Base-by-base conservation (phyloP, 2,329 filamentous ascomycete genomes). In the Verticillium tricorpus region DNA sequence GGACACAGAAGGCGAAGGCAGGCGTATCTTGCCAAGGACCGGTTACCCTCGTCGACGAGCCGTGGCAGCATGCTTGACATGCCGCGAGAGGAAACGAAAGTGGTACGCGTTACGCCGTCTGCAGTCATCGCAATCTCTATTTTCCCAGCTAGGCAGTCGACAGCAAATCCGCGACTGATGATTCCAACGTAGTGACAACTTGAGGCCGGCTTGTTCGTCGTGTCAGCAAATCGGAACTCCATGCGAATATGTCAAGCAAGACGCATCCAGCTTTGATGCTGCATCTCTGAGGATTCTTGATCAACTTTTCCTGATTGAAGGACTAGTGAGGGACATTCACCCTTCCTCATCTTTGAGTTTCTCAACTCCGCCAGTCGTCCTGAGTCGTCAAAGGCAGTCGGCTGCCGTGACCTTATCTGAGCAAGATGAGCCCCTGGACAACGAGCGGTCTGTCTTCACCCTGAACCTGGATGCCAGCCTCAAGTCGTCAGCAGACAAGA, bases 61-160 rank as follows among this genome's bases (percentile, higher is more conserved):
- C 17, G 12, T 57, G 17, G 56, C 56, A 15, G 56, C 56, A n/a
- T 57, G 56, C 34, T 37, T 37, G 32, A 37, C n/a, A 34, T 57
- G 56, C n/a, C 56, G 56, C 56, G 56, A 57, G n/a, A 34, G 34
- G 34, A 57, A 57, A 35, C 17, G 56, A n/a, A 57, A 57, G 15
- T 57, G 56, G 39, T 45, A 45, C 17, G 39, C 39, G 2, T 35
- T 35, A 35, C 9, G 34, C 14, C 14, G 34, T 9, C 2, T 35
- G 14, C 4, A 35, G 34, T 14, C 34, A 14, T 35, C 9, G 14
- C 34, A 2, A 35, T 35, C 5, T 35, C 34, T 35, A 14, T 11
- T 35, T 14, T 35, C 34, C 9, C 34, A 35, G 8, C 3, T 4
- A 14, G 14, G 14, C 2, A 14, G 9, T 35, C 9, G 7, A 35